phyloP scores from a whole-genome alignment of 192 early-diverging fungal genomes.

The Dispira simplex region DNA sequence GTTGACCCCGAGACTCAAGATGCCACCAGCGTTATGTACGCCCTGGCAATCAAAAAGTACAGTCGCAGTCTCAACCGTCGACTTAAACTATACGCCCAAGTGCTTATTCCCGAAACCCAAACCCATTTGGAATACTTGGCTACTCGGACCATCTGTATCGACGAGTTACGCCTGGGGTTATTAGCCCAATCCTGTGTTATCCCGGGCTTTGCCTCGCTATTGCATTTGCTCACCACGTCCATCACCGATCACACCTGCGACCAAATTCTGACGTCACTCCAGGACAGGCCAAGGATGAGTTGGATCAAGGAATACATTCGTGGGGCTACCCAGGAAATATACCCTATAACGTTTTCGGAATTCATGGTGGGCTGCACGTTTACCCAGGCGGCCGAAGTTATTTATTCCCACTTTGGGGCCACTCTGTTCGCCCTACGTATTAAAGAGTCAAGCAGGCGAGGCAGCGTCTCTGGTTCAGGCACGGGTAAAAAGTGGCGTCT shows the following conservation, averaged over 20 bases:
- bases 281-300: constrained; percentile 13
- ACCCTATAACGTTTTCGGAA: constrained; percentile 32
- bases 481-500: constrained; percentile 12
- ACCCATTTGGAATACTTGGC: constrained; percentile 54
- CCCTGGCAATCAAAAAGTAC: constrained; percentile 54
- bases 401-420: constrained; percentile 38
- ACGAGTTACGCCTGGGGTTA: constrained; percentile 53
- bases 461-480: no score
- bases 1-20: constrained; percentile 36
- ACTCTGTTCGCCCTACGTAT: constrained; percentile 37
- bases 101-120: constrained; percentile 51
- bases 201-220: constrained; percentile 51
- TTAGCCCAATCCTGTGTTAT: constrained; percentile 50
- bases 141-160: constrained; percentile 53
- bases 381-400: constrained; percentile 31
- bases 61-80: constrained; percentile 14
- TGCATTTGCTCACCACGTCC: constrained; percentile 47
- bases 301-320: constrained; percentile 47
- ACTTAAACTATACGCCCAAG: constrained; percentile 38
- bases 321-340: constrained; percentile 49
- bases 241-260: constrained; percentile 34
- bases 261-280: constrained; percentile 21
- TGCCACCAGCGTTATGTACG: constrained; percentile 52
- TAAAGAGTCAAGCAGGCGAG: no score
- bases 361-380: constrained; percentile 32